phyloP scores from a whole-genome alignment of 1,139 yeast genomes.

The Groenewaldozyma auringiensis region DNA sequence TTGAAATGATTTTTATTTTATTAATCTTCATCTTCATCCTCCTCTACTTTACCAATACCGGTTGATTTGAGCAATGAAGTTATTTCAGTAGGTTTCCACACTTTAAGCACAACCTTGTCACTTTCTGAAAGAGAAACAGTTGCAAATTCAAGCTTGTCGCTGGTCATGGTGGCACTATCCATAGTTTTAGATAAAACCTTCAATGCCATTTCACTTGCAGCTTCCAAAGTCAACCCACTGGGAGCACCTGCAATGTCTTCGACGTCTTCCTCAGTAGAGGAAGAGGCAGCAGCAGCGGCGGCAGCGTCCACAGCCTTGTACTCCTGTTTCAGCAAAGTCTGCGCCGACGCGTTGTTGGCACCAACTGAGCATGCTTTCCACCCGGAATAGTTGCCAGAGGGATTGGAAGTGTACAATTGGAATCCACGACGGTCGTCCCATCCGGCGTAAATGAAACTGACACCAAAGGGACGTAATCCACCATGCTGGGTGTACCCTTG shows the following conservation, averaged over 20 bases:
- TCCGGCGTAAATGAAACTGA: conserved; percentile 92
- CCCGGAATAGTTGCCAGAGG: conserved; percentile 95
- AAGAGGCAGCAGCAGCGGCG: neutral
- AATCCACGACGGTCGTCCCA: conserved; percentile 84
- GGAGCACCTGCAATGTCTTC: conserved; percentile 36
- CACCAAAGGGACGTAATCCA: conserved; percentile 97
- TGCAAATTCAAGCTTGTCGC: conserved; percentile 87
- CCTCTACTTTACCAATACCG: conserved; percentile 54
- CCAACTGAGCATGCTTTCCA: conserved; percentile 99
- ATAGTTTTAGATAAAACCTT: conserved; percentile 91
- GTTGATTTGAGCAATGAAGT: conserved; percentile 64
- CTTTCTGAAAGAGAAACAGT: conserved; percentile 48
- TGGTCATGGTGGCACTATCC: conserved; percentile 77
- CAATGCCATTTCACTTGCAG: conserved; percentile 81
- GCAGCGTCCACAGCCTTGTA: conserved; percentile 49
- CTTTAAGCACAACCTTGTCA: conserved; percentile 55
- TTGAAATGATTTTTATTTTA: conserved; percentile 9
- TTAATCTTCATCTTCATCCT: conserved; percentile 35
- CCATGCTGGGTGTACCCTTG: conserved; percentile 99
- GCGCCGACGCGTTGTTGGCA: conserved; percentile 93
- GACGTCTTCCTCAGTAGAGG: neutral
- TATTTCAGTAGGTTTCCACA: conserved; percentile 75
- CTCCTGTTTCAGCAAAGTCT: conserved; percentile 89
- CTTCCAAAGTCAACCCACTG: conserved; percentile 42
- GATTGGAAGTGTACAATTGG: conserved; percentile 92